Percentiles rank a stretch among this genome's conserved stretches.
Conservation (phyloP, 139 green algal genomes). For the Protoeuglena noctilucae region DNA sequence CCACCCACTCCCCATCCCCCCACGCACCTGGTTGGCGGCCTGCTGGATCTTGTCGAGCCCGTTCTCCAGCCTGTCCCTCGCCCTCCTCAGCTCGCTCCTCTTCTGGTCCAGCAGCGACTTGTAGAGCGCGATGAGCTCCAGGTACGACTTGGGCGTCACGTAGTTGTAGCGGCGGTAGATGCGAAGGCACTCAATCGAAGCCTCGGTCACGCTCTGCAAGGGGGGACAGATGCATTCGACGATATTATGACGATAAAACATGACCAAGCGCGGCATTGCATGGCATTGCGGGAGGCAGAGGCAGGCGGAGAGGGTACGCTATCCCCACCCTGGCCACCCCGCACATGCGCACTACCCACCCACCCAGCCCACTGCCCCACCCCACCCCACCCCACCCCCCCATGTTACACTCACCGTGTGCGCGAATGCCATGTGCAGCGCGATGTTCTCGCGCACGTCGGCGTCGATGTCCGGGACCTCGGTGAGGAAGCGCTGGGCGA, state of each 20-base stretch:
- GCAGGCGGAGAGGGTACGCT: no score
- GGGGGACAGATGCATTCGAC: no score
- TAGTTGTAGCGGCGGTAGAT: conserved; percentile 60
- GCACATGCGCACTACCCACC: no score
- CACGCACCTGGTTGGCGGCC: conserved; percentile 31
- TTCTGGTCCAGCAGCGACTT: conserved; percentile 51
- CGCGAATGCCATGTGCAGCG: conserved; percentile 71
- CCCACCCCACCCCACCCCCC: no score
- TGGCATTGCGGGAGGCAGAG: no score
- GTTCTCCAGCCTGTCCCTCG: conserved; percentile 58
- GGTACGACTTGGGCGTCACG: conserved; percentile 80
- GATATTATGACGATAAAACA: no score
- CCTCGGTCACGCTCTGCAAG: conserved; percentile 13
- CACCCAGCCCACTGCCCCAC: no score
- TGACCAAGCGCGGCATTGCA: no score
- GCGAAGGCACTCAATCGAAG: conserved; percentile 26
- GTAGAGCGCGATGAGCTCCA: conserved; percentile 76
- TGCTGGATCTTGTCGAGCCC: conserved; percentile 72
- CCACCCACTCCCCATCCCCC: no score
- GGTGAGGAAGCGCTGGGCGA: conserved; percentile 56
- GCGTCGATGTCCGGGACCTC: conserved; percentile 49
- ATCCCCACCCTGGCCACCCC: no score
- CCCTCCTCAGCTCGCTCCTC: conserved; percentile 31
- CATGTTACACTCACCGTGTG: no score
- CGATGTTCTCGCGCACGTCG: conserved; percentile 44